These are phyloP conservation scores for Rhizopogon parksii DNA, from an alignment of 1,284 basidiomycete species.

Conservation along the genomic window DNA sequence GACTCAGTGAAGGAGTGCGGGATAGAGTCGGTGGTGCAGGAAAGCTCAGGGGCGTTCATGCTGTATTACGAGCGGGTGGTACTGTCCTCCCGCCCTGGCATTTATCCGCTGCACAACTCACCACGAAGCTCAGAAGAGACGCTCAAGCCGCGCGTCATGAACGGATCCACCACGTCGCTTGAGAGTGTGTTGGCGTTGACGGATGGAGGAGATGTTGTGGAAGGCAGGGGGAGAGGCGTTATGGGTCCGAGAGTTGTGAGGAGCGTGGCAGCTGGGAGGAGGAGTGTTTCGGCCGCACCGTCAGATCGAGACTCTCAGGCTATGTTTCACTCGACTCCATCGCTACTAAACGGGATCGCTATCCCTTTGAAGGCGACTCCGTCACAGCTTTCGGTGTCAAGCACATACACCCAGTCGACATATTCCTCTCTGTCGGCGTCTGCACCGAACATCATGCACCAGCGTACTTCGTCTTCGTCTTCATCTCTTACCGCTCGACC, in stretches of 20 bases:
- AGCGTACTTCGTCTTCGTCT: conserved; percentile 6
- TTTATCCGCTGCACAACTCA: conserved; percentile 25
- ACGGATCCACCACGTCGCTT: conserved; percentile 41
- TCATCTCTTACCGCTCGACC: conserved; percentile 8
- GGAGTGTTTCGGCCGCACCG: conserved; percentile 27
- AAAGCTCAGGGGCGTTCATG: conserved; percentile 77
- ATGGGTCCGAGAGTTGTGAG: conserved; percentile 47
- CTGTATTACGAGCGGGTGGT: conserved; percentile 81
- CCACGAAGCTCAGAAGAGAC: conserved; percentile 57
- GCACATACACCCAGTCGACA: conserved; percentile 6
- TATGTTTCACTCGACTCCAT: conserved; percentile 8
- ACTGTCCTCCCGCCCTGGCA: conserved; percentile 24
- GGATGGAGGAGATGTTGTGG: conserved; percentile 14
- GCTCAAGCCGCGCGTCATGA: conserved; percentile 36
- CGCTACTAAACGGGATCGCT: conserved; percentile 21
- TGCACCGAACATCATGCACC: conserved; percentile 21
- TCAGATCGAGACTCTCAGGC: conserved; percentile 16
- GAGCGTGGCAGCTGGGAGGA: conserved; percentile 46
- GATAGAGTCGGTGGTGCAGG: conserved; percentile 65
- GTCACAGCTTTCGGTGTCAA: conserved; percentile 9
- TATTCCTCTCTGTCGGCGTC: conserved; percentile 19
- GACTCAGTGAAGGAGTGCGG: conserved; percentile 75
- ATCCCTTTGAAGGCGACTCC: conserved; percentile 18
- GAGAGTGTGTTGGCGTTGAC: conserved; percentile 12
- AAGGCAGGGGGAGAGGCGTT: conserved; percentile 20